Evolutionary conservation across 2,329 filamentous ascomycete species (phyloP).

Genomic region (Xylariaceae sp.): DNA sequence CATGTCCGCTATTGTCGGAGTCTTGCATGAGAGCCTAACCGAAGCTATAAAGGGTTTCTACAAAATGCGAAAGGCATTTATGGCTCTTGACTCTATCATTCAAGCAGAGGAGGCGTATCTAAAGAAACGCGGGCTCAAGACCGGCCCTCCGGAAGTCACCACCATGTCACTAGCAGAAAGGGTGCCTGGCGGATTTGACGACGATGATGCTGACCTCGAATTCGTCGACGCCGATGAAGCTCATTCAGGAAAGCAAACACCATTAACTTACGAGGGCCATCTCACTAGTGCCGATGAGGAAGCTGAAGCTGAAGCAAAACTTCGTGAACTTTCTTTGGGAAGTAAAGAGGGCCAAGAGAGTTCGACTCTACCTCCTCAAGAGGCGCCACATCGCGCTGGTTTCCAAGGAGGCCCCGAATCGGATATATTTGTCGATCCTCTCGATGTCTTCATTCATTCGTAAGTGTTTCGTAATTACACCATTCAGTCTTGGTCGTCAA

Average conservation of each 20-base stretch:
- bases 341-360: constrained; percentile 7
- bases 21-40: constrained; percentile 88
- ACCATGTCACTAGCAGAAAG: constrained; percentile 14
- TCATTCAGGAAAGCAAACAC: constrained; percentile 42
- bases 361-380: neutral
- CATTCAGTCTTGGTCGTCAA: neutral
- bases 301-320: constrained; percentile 27
- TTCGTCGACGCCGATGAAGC: constrained; percentile 58
- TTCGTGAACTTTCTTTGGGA: constrained; percentile 25
- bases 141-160: constrained; percentile 16
- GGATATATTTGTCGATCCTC: constrained; percentile 66
- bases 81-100: constrained; percentile 76
- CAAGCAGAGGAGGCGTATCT: constrained; percentile 64
- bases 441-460: constrained; percentile 79
- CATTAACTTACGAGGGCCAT: constrained; percentile 46
- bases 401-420: constrained; percentile 51
- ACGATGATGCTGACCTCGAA: constrained; percentile 39
- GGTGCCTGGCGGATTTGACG: constrained; percentile 23
- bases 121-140: constrained; percentile 33
- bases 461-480: constrained; percentile 6
- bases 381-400: constrained; percentile 1
- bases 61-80: constrained; percentile 84
- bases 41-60: constrained; percentile 92
- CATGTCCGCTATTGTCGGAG: constrained; percentile 83
- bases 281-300: constrained; percentile 30